Evolutionary conservation across 257 asterid genomes (phyloP).

Genomic region (Forsythia viridissima): DNA sequence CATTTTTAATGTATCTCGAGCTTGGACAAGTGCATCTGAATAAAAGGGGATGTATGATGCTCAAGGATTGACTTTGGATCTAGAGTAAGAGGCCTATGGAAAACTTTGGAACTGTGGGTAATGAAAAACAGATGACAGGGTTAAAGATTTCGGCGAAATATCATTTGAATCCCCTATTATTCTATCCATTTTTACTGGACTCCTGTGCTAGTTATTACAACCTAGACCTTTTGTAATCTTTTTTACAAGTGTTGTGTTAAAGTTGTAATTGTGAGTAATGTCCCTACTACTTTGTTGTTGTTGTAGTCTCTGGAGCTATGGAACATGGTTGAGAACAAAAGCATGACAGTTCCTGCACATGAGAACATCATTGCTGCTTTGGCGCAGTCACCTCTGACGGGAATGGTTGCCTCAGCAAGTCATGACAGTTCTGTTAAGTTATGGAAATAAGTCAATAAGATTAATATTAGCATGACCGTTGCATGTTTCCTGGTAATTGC

Average conservation of each 20-base stretch:
- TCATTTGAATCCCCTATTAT: background rate
- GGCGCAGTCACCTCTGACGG: conserved; percentile 82
- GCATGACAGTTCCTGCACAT: conserved; percentile 84
- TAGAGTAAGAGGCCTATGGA: background rate
- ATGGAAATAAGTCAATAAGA: conserved; percentile 59
- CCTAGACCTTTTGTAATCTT: background rate
- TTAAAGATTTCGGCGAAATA: background rate
- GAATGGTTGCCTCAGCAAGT: conserved; percentile 95
- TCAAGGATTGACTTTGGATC: background rate
- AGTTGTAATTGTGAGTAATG: background rate
- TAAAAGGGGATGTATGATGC: background rate
- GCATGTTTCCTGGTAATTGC: background rate
- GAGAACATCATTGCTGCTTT: conserved; percentile 76
- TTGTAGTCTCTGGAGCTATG: conserved; percentile 87
- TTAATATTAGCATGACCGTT: background rate
- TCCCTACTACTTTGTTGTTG: background rate
- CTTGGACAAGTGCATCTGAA: background rate
- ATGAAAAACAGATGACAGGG: background rate
- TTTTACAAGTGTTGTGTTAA: background rate
- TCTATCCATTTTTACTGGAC: background rate
- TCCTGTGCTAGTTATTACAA: background rate
- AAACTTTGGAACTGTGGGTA: background rate
- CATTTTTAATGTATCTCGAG: background rate
- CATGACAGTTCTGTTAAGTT: conserved; percentile 90
- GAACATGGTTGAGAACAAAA: conserved; percentile 88